phyloP scores from a whole-genome alignment of 805 yeast species.

The Pichia sporocuriosa region DNA sequence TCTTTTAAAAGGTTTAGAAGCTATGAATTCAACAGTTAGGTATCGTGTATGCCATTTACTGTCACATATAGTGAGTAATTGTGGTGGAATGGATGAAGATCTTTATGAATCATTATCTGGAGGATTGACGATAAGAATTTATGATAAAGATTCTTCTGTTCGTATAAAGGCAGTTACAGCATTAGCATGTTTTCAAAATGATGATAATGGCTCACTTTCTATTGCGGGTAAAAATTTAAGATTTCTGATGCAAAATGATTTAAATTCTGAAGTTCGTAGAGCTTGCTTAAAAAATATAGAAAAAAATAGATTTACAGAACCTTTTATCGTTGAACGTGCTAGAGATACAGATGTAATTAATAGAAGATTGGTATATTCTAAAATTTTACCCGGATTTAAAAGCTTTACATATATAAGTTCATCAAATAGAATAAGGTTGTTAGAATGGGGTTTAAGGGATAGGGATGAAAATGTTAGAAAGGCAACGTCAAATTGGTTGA shows the following conservation, averaged over 20 bases:
- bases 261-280: constrained; percentile 82
- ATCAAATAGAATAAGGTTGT: constrained; percentile 54
- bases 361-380: constrained; percentile 65
- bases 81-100: constrained; percentile 71
- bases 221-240: constrained; percentile 43
- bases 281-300: constrained; percentile 71
- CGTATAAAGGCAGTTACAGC: constrained; percentile 82
- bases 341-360: constrained; percentile 69
- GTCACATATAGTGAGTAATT: constrained; percentile 61
- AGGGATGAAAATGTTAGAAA: constrained; percentile 66
- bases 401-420: constrained; percentile 47
- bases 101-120: constrained; percentile 56
- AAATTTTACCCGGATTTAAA: constrained; percentile 60
- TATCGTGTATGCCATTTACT: constrained; percentile 72
- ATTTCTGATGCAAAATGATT: constrained; percentile 63
- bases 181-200: constrained; percentile 66
- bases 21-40: constrained; percentile 70
- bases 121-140: constrained; percentile 54
- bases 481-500: constrained; percentile 68
- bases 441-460: constrained; percentile 83
- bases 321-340: constrained; percentile 68
- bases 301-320: constrained; percentile 45
- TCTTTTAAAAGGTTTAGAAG: constrained; percentile 69
- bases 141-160: constrained; percentile 70
- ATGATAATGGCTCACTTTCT: constrained; percentile 37